These are phyloP conservation scores for Kwoniella pini DNA, from an alignment of 768 basidiomycete genomes.

Conservation along the genomic window DNA sequence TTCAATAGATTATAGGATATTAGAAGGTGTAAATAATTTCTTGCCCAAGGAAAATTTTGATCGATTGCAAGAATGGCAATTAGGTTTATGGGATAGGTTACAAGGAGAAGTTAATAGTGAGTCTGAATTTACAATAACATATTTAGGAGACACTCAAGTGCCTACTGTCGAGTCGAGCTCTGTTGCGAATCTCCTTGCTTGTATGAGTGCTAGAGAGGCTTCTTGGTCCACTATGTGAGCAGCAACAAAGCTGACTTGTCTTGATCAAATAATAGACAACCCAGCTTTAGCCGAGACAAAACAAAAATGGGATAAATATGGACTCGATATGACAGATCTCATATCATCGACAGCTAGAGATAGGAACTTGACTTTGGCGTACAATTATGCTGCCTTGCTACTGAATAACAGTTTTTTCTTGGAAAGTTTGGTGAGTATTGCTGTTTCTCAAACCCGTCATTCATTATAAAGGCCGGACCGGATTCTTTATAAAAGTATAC, in stretches of 20 bases:
- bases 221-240: too few relatives aligned
- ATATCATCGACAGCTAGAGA: slow-evolving; percentile 66
- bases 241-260: neutral
- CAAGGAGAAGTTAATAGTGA: slow-evolving; percentile 51
- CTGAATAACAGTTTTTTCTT: slow-evolving; percentile 97
- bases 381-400: slow-evolving; percentile 88
- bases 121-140: slow-evolving; percentile 6
- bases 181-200: too few relatives aligned
- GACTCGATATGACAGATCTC: slow-evolving; percentile 44
- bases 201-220: too few relatives aligned
- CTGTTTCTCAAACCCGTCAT: too few relatives aligned
- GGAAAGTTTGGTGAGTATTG: slow-evolving; percentile 75
- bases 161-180: neutral
- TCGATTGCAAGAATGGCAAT: slow-evolving; percentile 45
- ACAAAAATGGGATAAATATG: slow-evolving; percentile 43
- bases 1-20: slow-evolving; percentile 37
- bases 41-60: slow-evolving; percentile 41
- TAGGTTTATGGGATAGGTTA: slow-evolving; percentile 47
- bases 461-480: too few relatives aligned
- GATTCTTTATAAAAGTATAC: too few relatives aligned
- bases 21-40: slow-evolving; percentile 36
- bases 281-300: slow-evolving; percentile 36
- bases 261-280: slow-evolving; percentile 33
- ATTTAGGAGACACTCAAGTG: neutral
- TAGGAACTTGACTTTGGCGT: slow-evolving; percentile 66